Evolutionary conservation across 2,329 filamentous ascomycete species (phyloP).

Genomic region (Fusarium torreyae): DNA sequence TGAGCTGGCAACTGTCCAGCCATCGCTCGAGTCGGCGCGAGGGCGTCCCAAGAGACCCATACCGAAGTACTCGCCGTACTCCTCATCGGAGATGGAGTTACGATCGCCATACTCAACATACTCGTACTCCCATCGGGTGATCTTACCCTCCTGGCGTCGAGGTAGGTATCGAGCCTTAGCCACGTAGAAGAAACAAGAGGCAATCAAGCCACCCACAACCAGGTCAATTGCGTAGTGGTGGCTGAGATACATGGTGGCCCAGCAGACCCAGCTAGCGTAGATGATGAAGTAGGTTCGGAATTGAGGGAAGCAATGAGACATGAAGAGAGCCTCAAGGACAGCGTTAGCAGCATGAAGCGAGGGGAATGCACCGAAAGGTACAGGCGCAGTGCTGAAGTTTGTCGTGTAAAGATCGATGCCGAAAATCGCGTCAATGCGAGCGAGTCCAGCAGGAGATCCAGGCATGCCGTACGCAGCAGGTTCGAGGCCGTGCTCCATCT

Average conservation of each 20-base stretch:
- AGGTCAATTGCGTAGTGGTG: slow-evolving; percentile 98
- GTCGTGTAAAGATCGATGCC: slow-evolving; percentile 95
- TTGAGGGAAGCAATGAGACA: slow-evolving; percentile 91
- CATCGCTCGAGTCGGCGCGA: slow-evolving; percentile 76
- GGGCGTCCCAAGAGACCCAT: slow-evolving; percentile 62
- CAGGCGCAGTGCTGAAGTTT: slow-evolving; percentile 88
- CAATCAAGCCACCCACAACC: slow-evolving; percentile 85
- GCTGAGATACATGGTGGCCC: slow-evolving; percentile 98
- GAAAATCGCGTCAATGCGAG: slow-evolving; percentile 89
- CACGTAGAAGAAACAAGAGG: slow-evolving; percentile 85
- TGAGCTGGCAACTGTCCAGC: slow-evolving; percentile 90
- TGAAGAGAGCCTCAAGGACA: slow-evolving; percentile 90
- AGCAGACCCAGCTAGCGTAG: slow-evolving; percentile 96
- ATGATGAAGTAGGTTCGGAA: slow-evolving; percentile 83
- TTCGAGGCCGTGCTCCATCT: slow-evolving; percentile 90
- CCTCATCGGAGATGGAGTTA: slow-evolving; percentile 60
- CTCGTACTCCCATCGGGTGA: slow-evolving; percentile 94
- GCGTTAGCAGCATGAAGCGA: slow-evolving; percentile 92
- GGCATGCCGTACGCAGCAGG: slow-evolving; percentile 94
- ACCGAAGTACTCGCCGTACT: slow-evolving; percentile 63
- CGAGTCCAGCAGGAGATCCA: slow-evolving; percentile 90
- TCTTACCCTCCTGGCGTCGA: slow-evolving; percentile 85
- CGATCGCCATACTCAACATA: slow-evolving; percentile 87
- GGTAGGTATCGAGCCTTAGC: slow-evolving; percentile 86
- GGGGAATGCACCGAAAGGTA: slow-evolving; percentile 96